Evolutionary conservation across 164 flowering plant genomes (phyloP), one percentile per base, ranked within the genome.

Genomic region (Magnolia kwangsiensis): DNA sequence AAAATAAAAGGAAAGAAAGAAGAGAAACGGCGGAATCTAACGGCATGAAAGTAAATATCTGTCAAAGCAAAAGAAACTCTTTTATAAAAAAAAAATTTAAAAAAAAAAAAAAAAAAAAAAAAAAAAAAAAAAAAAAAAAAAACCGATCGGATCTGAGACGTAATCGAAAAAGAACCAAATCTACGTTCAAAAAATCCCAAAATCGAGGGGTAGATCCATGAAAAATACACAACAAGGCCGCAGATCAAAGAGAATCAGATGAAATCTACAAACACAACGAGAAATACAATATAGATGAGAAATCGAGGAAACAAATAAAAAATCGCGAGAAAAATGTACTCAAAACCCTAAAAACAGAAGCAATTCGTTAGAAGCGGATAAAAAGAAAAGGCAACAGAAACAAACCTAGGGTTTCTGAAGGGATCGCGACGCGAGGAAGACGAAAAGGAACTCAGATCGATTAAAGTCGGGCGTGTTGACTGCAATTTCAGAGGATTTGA

Each of bases 321-420:
- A 72, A 51, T 23, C 64, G 31, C 20, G 18, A 3, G 61, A 10
- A 37, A 37, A 37, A 55, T 55, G 16, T 16, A 7, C 7, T 16
- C 8, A 9, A 70, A 69, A 21, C 73, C 73, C 73, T 45, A 59
- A 55, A 69, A 69, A 14, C 23, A 63, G n/a, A 45, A 61, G 61
- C 14, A 76, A 70, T 64, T 23, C 78, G 6, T 1, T 20, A 69
- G 10, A 68, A 75, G 8, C 18, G 20, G 16, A 5, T 16, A 10
- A 20, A 49, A 63, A n/a, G 5, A 63, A 0, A 20, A 71, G 74
- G 45, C 21, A 71, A 71, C n/a, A 71, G 8, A 61, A 1, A 10
- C 74, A 70, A 76, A 70, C 78, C 78, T 76, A 29, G 49, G 59
- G 61, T 63, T 24, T 71, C 58, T 24, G 23, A 63, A 65, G 21